Evolutionary conservation across 2,329 filamentous ascomycete species (phyloP).

Genomic region (Lecanosticta acicola): DNA sequence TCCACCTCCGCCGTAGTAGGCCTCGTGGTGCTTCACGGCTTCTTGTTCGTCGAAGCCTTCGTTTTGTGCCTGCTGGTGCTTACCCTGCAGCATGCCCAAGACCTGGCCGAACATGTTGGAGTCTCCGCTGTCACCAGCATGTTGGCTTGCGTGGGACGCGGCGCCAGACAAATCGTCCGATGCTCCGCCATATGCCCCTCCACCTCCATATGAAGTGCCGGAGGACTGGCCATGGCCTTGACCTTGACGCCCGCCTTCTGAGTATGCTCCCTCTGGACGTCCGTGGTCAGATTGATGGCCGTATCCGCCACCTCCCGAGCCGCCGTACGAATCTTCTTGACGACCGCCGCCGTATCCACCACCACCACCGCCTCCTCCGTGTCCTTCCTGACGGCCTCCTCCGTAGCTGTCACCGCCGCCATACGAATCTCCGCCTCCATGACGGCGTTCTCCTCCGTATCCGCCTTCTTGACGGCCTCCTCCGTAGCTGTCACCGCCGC

Average conservation of each 20-base stretch:
- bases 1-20: constrained; percentile 58
- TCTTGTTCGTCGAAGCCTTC: constrained; percentile 58
- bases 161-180: constrained; percentile 52
- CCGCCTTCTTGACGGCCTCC: constrained; percentile 16
- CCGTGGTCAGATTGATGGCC: constrained; percentile 30
- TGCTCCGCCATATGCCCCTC: constrained; percentile 33
- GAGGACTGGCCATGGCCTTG: constrained; percentile 35
- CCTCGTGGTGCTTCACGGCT: constrained; percentile 68
- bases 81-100: constrained; percentile 50
- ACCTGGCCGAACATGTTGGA: constrained; percentile 52
- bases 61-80: constrained; percentile 46
- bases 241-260: constrained; percentile 24
- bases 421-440: constrained; percentile 15
- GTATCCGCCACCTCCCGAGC: constrained; percentile 17
- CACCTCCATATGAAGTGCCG: constrained; percentile 40
- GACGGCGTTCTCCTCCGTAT: constrained; percentile 2
- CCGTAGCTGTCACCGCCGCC: constrained; percentile 16
- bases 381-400: constrained; percentile 12
- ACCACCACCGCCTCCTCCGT: constrained; percentile 10
- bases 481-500: constrained; percentile 14
- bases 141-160: constrained; percentile 50
- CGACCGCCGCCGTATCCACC: constrained; percentile 18
- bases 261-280: constrained; percentile 26
- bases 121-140: constrained; percentile 49
- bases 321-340: constrained; percentile 17